A percentile compares a stretch with the other conserved stretches of the same genome.
Conservation (phyloP, 495 filamentous ascomycete species). For the Xylaria cubensis region DNA sequence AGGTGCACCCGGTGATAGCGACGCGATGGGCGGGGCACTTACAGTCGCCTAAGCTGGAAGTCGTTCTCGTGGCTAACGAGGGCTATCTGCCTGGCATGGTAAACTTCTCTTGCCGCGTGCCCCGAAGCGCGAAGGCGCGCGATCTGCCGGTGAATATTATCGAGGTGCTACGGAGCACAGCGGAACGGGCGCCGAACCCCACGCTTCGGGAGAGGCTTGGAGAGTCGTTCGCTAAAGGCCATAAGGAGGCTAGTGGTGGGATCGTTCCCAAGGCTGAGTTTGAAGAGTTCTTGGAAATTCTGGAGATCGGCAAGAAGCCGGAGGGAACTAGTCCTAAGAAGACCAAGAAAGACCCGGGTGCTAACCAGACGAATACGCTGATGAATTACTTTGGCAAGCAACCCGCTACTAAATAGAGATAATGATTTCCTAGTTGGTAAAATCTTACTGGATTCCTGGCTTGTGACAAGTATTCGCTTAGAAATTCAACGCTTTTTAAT, state of each 20-base stretch:
- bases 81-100: constrained; percentile 63
- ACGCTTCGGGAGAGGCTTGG: constrained; percentile 57
- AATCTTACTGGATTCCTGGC: not conserved
- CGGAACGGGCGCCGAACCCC: constrained; percentile 44
- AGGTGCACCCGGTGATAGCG: constrained; percentile 66
- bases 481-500: not conserved
- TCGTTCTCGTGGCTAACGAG: constrained; percentile 64
- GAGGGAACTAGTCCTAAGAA: constrained; percentile 43
- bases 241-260: constrained; percentile 65
- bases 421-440: not conserved
- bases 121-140: constrained; percentile 50
- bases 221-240: constrained; percentile 62
- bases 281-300: constrained; percentile 60
- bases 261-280: constrained; percentile 60
- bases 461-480: not conserved
- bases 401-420: not conserved
- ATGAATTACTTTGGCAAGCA: constrained; percentile 53
- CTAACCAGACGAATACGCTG: constrained; percentile 55
- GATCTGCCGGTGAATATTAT: constrained; percentile 64
- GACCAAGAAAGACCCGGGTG: constrained; percentile 33
- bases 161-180: constrained; percentile 53
- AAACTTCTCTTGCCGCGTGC: constrained; percentile 65
- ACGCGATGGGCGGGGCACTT: constrained; percentile 64
- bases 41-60: constrained; percentile 56
- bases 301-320: constrained; percentile 60